Evolutionary conservation across 2,329 filamentous ascomycete genomes (phyloP), one percentile per base, ranked within the genome.

Genomic region (Colletotrichum incanum): DNA sequence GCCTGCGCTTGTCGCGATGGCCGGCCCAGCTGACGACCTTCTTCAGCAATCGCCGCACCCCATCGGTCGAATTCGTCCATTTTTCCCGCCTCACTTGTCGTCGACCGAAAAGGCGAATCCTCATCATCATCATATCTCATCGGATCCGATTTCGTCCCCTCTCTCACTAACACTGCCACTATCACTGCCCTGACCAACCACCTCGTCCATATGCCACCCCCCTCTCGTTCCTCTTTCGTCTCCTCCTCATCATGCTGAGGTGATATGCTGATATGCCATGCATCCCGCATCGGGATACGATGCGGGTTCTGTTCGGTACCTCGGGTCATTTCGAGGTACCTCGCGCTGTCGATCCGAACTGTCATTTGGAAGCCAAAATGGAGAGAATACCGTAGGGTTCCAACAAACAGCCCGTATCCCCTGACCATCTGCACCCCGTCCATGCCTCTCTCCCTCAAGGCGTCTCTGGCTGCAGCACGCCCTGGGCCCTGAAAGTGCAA

Each of bases 401-500:
- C 49, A 52, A 52, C 49, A 31, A 52, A 31, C 3, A 20, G 49
- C 49, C 49, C 49, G 14, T 26, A 11, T 31, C 31, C 26, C 49
- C 11, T n/a, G n/a, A n/a, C n/a, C n/a, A n/a, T n/a, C n/a, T n/a
- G n/a, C n/a, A n/a, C n/a, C n/a, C 31, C 31, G 31, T 34, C 31
- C 31, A 34, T 34, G 31, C 31, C 50, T 47, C 43, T 47, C 20
- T 3, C 20, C 43, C 43, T 47, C 43, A 20, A 20, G 4, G 16
- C 43, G 16, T 39, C 49, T 50, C 54, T 63, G 58, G 64, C 64
- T 23, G 68, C 64, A 63, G 41, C 34, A 71, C 55, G 49, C 41
- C 55, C 9, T 61, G 61, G 55, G 55, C 63, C 49, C 63, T 56
- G 41, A 56, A 67, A 62, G 62, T 34, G 41, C 63, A 61, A 39